Conservation (phyloP, 1,139 yeast species). For the Pichia sp. region DNA sequence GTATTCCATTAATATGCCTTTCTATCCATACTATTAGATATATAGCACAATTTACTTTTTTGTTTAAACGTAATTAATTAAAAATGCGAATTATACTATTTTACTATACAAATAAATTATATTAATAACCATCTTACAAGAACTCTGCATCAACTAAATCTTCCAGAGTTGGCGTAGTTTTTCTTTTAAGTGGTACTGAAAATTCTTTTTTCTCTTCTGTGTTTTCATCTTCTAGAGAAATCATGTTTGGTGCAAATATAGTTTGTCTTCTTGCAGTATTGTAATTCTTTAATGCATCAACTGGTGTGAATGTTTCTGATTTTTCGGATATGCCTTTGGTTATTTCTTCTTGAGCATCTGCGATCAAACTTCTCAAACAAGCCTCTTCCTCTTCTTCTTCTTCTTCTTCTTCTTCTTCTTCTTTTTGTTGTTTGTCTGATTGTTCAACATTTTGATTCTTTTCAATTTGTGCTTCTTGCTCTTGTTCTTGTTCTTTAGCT, state of each 20-base stretch:
- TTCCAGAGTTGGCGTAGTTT: slow-evolving; percentile 21
- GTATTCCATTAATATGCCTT: no score
- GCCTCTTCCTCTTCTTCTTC: background rate
- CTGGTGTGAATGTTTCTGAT: background rate
- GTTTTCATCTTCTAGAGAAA: background rate
- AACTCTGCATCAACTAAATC: slow-evolving; percentile 24
- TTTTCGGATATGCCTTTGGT: no score
- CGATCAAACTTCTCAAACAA: background rate
- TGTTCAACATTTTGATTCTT: background rate
- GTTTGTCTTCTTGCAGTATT: slow-evolving; percentile 23
- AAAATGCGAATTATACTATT: background rate
- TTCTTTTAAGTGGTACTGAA: background rate
- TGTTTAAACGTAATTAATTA: background rate
- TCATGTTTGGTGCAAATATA: slow-evolving; percentile 17
- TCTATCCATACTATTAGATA: no score
- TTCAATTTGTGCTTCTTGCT: background rate
- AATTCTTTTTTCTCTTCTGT: background rate
- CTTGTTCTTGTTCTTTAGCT: background rate
- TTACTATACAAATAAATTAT: background rate
- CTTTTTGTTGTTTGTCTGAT: background rate
- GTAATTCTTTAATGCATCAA: slow-evolving; percentile 19
- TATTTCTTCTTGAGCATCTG: background rate
- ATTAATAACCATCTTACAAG: slow-evolving; percentile 5
- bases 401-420: background rate
- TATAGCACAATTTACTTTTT: no score